phyloP scores from a whole-genome alignment of 352 stramenopile species.

The Chrysophaeum taylorii region DNA sequence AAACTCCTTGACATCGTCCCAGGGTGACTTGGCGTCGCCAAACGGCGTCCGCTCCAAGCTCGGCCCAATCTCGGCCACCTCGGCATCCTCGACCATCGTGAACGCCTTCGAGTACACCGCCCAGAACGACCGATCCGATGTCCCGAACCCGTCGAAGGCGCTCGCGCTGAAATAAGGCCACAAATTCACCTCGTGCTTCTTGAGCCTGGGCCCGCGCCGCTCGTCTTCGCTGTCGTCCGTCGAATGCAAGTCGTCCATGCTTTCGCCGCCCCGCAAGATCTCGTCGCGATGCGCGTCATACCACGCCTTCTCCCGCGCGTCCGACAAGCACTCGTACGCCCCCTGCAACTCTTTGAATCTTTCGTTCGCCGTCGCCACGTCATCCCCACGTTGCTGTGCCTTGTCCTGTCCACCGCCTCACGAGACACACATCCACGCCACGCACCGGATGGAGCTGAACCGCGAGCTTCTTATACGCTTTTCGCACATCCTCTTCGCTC shows the following conservation, averaged over 20 bases:
- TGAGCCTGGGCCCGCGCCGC: constrained; percentile 20
- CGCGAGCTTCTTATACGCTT: constrained; percentile 76
- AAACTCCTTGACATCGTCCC: constrained; percentile 46
- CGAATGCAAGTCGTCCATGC: constrained; percentile 22
- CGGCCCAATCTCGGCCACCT: constrained; percentile 37
- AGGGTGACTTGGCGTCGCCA: constrained; percentile 40
- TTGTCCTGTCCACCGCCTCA: too few species aligned
- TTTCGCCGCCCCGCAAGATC: constrained; percentile 56
- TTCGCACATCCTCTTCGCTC: constrained; percentile 45
- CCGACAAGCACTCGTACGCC: constrained; percentile 8
- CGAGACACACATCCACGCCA: too few species aligned
- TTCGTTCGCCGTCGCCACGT: neutral
- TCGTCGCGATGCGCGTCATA: constrained; percentile 74
- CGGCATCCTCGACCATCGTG: constrained; percentile 48
- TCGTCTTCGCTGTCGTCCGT: constrained; percentile 32
- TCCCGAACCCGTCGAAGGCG: constrained; percentile 58
- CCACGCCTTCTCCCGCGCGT: constrained; percentile 53
- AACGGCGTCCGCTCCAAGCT: constrained; percentile 39
- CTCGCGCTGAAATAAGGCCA: constrained; percentile 49
- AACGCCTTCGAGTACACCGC: constrained; percentile 59
- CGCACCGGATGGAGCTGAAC: constrained; percentile 88
- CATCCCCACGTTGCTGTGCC: constrained; percentile 6
- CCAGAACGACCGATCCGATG: constrained; percentile 62
- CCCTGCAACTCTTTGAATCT: constrained; percentile 5
- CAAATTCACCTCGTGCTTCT: constrained; percentile 45